These are phyloP conservation scores for Boechera divaricarpa DNA, from an alignment of 345 rosid genomes.

Conservation along the genomic window DNA sequence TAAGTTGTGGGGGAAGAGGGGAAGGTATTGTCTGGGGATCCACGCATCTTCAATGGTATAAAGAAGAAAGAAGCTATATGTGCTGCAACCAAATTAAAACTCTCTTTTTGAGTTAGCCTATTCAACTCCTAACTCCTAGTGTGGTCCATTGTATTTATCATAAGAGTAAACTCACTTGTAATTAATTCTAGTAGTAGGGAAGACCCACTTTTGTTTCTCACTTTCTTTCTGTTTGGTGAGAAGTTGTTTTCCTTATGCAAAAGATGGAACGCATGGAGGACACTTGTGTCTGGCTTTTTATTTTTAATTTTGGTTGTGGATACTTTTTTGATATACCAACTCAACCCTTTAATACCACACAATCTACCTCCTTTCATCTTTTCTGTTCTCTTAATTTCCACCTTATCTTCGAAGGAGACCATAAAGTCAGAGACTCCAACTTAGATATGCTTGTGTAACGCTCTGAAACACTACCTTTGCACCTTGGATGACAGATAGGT, in stretches of 20 bases:
- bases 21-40: slow-evolving; percentile 37
- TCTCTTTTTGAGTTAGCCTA: slow-evolving; percentile 25
- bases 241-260: slow-evolving; percentile 40
- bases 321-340: slow-evolving; percentile 24
- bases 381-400: neutral
- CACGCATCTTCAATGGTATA: slow-evolving; percentile 31
- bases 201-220: slow-evolving; percentile 36
- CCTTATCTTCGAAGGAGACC: neutral
- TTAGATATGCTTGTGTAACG: neutral
- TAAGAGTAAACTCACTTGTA: slow-evolving; percentile 26
- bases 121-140: slow-evolving; percentile 10
- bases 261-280: slow-evolving; percentile 43
- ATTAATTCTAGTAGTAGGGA: slow-evolving; percentile 22
- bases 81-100: slow-evolving; percentile 25
- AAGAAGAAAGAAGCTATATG: slow-evolving; percentile 33
- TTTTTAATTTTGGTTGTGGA: slow-evolving; percentile 19
- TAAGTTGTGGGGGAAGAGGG: slow-evolving; percentile 23
- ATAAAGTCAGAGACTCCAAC: slow-evolving; percentile 18
- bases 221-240: slow-evolving; percentile 39
- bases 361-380: slow-evolving; percentile 3
- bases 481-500: neutral
- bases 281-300: slow-evolving; percentile 34
- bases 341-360: slow-evolving; percentile 10
- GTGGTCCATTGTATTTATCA: slow-evolving; percentile 43
- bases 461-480: neutral